Conservation (phyloP, 1,139 yeast genomes). For the Pichia sp. region DNA sequence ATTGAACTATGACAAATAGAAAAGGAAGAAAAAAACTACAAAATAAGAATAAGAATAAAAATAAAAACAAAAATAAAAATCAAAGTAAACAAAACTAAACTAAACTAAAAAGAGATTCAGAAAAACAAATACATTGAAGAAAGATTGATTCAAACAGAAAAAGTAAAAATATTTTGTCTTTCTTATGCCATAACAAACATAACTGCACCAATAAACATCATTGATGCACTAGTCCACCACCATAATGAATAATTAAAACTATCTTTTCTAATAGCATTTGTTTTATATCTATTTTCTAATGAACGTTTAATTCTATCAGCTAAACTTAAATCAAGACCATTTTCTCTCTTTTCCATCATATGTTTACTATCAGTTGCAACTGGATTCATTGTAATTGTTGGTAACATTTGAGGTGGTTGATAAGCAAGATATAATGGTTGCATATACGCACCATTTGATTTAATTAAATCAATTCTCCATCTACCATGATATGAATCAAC, state of each 20-base stretch:
- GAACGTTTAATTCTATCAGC: constrained; percentile 52
- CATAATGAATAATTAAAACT: constrained; percentile 42
- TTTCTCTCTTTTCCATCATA: constrained; percentile 22
- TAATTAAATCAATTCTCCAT: constrained; percentile 64
- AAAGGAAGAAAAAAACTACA: too few species aligned
- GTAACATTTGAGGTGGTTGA: constrained; percentile 93
- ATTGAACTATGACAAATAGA: too few species aligned
- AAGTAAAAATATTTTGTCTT: too few species aligned
- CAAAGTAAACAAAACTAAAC: too few species aligned
- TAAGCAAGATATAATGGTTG: constrained; percentile 90
- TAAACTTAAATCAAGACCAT: constrained; percentile 17
- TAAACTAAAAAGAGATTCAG: too few species aligned
- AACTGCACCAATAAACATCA: constrained; percentile 37
- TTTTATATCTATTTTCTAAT: constrained; percentile 72
- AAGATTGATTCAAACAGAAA: neutral
- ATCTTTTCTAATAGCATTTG: constrained; percentile 57
- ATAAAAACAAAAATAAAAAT: too few species aligned
- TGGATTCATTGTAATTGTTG: constrained; percentile 86
- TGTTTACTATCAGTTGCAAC: constrained; percentile 39
- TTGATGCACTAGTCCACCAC: constrained; percentile 42
- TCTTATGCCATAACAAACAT: constrained; percentile 13
- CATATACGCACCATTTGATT: constrained; percentile 75
- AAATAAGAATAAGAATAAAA: too few species aligned
- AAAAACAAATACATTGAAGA: too few species aligned
- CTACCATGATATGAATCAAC: constrained; percentile 81